Percentiles rank a stretch among this genome's conserved stretches.
These are phyloP conservation scores for Stevia rebaudiana DNA, from an alignment of 140 eudicot genomes.

Conservation along the genomic window DNA sequence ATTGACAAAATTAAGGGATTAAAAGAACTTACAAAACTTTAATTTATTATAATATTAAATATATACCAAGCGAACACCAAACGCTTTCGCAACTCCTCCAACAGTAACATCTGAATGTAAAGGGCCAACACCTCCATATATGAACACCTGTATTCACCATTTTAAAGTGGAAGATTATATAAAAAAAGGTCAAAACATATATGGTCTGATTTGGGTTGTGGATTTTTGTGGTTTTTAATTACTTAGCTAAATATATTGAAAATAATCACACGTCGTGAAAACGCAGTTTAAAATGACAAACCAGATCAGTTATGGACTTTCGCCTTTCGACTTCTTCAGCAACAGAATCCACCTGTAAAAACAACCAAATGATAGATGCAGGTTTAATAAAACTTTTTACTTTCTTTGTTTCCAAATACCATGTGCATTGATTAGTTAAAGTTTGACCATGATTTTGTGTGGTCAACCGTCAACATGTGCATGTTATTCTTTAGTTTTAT, in stretches of 20 bases:
- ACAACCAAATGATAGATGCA: conserved; percentile 7
- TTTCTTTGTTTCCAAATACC: background rate
- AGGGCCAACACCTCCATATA: conserved; percentile 94
- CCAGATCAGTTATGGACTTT: conserved; percentile 69
- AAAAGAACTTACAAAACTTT: background rate
- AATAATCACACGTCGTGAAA: background rate
- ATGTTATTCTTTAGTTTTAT: background rate
- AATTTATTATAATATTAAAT: background rate
- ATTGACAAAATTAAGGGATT: background rate
- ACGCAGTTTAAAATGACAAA: conserved; percentile 25
- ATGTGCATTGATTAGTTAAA: background rate
- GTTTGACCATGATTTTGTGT: background rate
- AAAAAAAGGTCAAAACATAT: background rate
- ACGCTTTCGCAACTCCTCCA: conserved; percentile 95
- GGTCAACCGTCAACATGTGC: background rate
- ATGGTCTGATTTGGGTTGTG: background rate
- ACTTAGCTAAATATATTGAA: background rate
- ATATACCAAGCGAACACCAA: conserved; percentile 74
- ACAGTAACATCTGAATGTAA: conserved; percentile 82
- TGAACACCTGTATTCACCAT: conserved; percentile 52
- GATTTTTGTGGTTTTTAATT: too few species aligned
- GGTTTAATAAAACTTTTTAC: conserved; percentile 6
- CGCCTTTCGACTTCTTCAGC: conserved; percentile 78
- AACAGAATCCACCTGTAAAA: conserved; percentile 70
- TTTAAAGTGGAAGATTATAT: background rate